Conservation (phyloP, 306 rosid species). For the Prunus mongolica region DNA sequence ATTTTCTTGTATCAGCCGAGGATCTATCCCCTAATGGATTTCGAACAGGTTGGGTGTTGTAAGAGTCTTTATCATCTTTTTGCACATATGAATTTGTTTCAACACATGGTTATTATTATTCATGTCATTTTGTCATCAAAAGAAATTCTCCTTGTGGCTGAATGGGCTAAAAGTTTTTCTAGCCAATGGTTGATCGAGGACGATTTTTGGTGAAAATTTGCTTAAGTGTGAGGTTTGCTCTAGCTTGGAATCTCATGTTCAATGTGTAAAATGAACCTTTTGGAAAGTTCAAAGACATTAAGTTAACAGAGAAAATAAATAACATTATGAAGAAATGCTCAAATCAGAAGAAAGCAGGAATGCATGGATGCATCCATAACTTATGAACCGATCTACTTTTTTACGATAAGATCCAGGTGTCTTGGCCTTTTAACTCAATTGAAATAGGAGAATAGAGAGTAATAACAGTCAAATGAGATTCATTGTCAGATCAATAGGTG, state of each 20-base stretch:
- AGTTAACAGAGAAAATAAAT: background rate
- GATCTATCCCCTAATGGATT: slow-evolving; percentile 94
- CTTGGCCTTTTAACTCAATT: background rate
- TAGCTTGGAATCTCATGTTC: background rate
- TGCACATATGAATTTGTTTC: background rate
- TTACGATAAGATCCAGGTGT: background rate
- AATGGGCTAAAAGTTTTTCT: background rate
- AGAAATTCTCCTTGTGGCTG: background rate
- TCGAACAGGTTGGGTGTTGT: slow-evolving; percentile 63
- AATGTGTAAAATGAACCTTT: background rate
- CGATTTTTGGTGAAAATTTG: background rate
- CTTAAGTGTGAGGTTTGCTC: background rate
- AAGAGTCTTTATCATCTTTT: background rate
- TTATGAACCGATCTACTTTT: background rate
- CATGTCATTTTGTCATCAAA: background rate
- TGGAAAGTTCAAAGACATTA: background rate
- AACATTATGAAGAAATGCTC: background rate
- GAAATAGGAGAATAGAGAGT: background rate
- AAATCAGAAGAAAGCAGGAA: background rate
- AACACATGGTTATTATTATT: background rate
- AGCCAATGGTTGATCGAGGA: background rate
- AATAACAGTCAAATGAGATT: background rate
- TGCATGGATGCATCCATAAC: background rate
- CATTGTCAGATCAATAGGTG: background rate
- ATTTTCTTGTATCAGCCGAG: slow-evolving; percentile 75